phyloP scores from a whole-genome alignment of 2,329 filamentous ascomycete genomes.

The Xylaria sp. region DNA sequence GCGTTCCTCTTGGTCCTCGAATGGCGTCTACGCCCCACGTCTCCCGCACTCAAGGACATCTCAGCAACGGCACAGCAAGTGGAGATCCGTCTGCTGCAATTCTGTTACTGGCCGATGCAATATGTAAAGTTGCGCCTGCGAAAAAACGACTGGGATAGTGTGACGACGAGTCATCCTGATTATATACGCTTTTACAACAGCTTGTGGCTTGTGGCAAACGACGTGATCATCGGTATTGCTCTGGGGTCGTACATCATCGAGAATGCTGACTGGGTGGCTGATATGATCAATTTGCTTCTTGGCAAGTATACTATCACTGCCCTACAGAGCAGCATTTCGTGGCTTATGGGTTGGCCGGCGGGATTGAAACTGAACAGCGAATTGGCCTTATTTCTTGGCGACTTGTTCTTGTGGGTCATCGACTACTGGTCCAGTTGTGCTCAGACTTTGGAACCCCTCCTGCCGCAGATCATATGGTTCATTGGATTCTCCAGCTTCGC shows the following conservation, averaged over 20 bases:
- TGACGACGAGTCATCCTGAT: slow-evolving; percentile 93
- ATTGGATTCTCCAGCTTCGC: slow-evolving; percentile 95
- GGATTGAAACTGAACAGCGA: slow-evolving; percentile 95
- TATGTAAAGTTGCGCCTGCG: slow-evolving; percentile 89
- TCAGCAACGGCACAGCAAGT: slow-evolving; percentile 97
- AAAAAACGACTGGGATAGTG: slow-evolving; percentile 92
- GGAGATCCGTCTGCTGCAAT: slow-evolving; percentile 95
- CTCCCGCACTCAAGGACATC: slow-evolving; percentile 89
- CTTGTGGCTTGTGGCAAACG: slow-evolving; percentile 96
- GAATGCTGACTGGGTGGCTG: slow-evolving; percentile 83
- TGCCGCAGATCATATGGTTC: slow-evolving; percentile 89
- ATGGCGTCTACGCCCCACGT: slow-evolving; percentile 79
- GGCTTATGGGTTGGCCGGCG: slow-evolving; percentile 95
- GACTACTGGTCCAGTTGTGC: slow-evolving; percentile 95
- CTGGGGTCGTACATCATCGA: slow-evolving; percentile 97
- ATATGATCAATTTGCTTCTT: slow-evolving; percentile 76
- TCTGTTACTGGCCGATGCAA: slow-evolving; percentile 98
- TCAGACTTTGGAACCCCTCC: slow-evolving; percentile 73
- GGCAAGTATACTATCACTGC: slow-evolving; percentile 86
- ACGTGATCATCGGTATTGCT: slow-evolving; percentile 97
- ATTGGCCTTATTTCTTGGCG: slow-evolving; percentile 89
- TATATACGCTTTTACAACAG: slow-evolving; percentile 99
- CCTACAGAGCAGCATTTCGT: slow-evolving; percentile 85
- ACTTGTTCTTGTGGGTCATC: slow-evolving; percentile 97
- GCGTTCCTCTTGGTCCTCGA: slow-evolving; percentile 79